Evolutionary conservation across 2,329 filamentous ascomycete species (phyloP), one percentile per base, ranked within the genome.

Genomic region (Penicillium sp.): DNA sequence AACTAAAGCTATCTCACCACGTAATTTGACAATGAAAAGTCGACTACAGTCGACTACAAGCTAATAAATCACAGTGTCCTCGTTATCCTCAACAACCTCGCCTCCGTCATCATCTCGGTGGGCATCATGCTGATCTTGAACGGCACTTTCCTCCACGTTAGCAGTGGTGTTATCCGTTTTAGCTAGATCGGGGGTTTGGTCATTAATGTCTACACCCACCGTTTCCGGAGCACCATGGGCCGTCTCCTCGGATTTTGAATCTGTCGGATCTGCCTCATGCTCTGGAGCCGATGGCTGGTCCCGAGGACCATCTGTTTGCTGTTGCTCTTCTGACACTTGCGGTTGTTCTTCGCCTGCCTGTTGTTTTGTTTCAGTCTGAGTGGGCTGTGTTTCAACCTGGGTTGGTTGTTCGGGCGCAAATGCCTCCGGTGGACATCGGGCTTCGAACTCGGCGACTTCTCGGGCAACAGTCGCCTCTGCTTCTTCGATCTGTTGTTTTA

Each of bases 11-110:
- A 50, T 31, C 8, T 16, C 45, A 38, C 46, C 46, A 27, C 23
- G 11, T 53, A 21, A 47, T 23, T 45, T 50, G 46, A 36, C 39
- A 46, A 27, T 27, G 46, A 46, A 33, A 23, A 27, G 48, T 27
- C 23, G 38, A 40, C 31, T 16, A n/a, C 5, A 33, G 33, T 31
- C n/a, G 13, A 33, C 41, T 33, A 27, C 21, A 57, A 33, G 23
- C 62, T 68, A 96, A 78, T 96, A 96, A 58, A 96, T 93, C 52
- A 96, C 91, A 66, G 88, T 92, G 68, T 96, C 92, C 77, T 97
- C 92, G 59, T 91, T 90, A 53, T 88, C 90, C 73, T 94, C 86
- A 63, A 95, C 82, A 55, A 93, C 87, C 68, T 92, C 90, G 52
- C 86, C 89, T 50, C 84, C 82, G 60, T 91, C 87, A 67, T 92